phyloP scores from a whole-genome alignment of 2,329 filamentous ascomycete species.

The Hymenotorrendiella dingleyae region DNA sequence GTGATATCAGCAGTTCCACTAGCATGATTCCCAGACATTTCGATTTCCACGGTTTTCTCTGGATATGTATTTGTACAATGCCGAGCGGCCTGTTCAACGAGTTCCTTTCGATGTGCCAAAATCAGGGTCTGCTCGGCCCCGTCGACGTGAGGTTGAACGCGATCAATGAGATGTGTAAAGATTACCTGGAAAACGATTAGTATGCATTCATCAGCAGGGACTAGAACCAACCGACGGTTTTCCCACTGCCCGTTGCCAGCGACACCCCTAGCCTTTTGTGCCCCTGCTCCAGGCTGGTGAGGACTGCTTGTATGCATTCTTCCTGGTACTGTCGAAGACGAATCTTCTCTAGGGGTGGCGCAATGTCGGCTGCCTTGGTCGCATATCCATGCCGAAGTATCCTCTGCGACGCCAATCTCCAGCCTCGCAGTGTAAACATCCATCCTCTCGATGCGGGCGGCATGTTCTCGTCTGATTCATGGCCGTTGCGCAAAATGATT shows the following conservation, averaged over 20 bases:
- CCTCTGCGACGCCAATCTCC: slow-evolving; percentile 7
- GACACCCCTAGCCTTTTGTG: slow-evolving; percentile 79
- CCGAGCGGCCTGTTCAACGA: slow-evolving; percentile 86
- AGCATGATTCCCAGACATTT: slow-evolving; percentile 77
- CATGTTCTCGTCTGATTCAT: slow-evolving; percentile 19
- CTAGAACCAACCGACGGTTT: slow-evolving; percentile 55
- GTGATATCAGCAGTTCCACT: slow-evolving; percentile 85
- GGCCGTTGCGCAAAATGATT: no score
- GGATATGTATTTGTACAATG: slow-evolving; percentile 83
- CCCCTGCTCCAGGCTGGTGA: slow-evolving; percentile 61
- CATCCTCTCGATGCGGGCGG: slow-evolving; percentile 28
- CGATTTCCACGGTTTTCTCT: slow-evolving; percentile 74
- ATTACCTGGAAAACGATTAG: slow-evolving; percentile 57
- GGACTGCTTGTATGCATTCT: slow-evolving; percentile 81
- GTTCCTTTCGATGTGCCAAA: slow-evolving; percentile 83
- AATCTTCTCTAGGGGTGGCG: slow-evolving; percentile 32
- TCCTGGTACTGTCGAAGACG: slow-evolving; percentile 79
- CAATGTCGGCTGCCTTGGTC: slow-evolving; percentile 7
- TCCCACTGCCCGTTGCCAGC: slow-evolving; percentile 80
- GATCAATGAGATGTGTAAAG: slow-evolving; percentile 89
- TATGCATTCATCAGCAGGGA: neutral
- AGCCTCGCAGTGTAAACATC: slow-evolving; percentile 11
- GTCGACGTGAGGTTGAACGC: slow-evolving; percentile 52
- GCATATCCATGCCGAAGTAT: slow-evolving; percentile 12
- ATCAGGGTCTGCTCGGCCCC: slow-evolving; percentile 75